These are phyloP conservation scores for Arthroderma sp. DNA, from an alignment of 2,329 filamentous ascomycete species.

Conservation along the genomic window DNA sequence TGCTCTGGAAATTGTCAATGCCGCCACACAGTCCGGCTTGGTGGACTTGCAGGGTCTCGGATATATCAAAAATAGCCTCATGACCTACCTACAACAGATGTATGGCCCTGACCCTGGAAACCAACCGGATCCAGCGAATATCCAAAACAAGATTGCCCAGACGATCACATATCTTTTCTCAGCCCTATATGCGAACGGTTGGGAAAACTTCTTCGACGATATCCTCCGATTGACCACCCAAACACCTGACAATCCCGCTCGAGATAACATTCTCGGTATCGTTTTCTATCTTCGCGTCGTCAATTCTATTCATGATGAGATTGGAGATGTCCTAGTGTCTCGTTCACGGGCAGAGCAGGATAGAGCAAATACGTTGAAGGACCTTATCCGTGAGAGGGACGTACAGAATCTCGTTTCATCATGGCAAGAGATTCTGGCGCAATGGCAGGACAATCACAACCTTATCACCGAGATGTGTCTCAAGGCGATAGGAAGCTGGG, in stretches of 20 bases:
- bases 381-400: conserved; percentile 73
- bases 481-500: conserved; percentile 89
- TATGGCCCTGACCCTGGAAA: conserved; percentile 49
- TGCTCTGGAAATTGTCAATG: conserved; percentile 85
- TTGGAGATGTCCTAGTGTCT: conserved; percentile 79
- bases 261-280: conserved; percentile 62
- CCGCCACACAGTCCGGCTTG: conserved; percentile 67
- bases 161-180: conserved; percentile 90
- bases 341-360: conserved; percentile 67
- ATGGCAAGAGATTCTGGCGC: conserved; percentile 79
- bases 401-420: conserved; percentile 76
- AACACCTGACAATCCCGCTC: conserved; percentile 41
- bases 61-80: conserved; percentile 66
- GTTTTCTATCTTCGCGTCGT: conserved; percentile 81
- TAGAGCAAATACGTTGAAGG: conserved; percentile 80
- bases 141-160: conserved; percentile 96
- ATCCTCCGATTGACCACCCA: conserved; percentile 62
- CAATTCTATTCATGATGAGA: conserved; percentile 87
- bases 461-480: conserved; percentile 73
- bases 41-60: conserved; percentile 60
- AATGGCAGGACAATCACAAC: conserved; percentile 60
- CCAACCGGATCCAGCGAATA: conserved; percentile 54
- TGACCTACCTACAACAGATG: conserved; percentile 64
- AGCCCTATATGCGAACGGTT: conserved; percentile 69
- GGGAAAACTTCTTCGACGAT: conserved; percentile 85